A percentile compares a stretch with the other conserved stretches of the same genome.
Evolutionary conservation across 2,329 filamentous ascomycete genomes (phyloP).

Genomic region (Fusarium sp.): DNA sequence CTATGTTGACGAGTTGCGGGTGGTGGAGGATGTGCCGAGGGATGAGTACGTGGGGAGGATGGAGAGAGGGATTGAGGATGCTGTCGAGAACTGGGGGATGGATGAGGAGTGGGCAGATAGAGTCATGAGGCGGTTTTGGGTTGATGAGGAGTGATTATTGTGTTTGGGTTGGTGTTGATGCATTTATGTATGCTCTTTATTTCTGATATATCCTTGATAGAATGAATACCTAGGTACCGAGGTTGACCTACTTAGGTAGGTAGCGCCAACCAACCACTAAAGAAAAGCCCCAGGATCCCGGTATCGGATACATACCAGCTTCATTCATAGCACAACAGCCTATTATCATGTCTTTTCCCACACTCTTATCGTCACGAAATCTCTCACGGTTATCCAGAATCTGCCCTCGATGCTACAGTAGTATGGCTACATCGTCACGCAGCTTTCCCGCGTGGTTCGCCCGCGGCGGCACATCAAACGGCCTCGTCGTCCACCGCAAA

Average conservation of each 20-base stretch:
- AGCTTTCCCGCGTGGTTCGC: conserved; percentile 56
- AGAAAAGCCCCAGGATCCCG: conserved; percentile 6
- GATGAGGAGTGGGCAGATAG: conserved; percentile 64
- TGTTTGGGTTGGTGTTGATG: not conserved
- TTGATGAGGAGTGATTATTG: conserved; percentile 13
- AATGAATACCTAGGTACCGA: too few species aligned
- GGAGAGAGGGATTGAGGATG: conserved; percentile 72
- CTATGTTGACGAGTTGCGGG: conserved; percentile 65
- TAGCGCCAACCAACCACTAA: conserved; percentile 14
- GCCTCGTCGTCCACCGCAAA: conserved; percentile 61
- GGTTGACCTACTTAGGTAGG: too few species aligned
- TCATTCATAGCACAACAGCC: not conserved
- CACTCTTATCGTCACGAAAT: conserved; percentile 3
- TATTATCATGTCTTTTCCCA: conserved; percentile 2
- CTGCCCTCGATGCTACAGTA: conserved; percentile 1
- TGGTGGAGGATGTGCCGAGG: conserved; percentile 55
- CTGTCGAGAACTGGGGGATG: conserved; percentile 62
- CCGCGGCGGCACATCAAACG: conserved; percentile 76
- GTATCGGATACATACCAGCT: too few species aligned
- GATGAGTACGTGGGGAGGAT: conserved; percentile 72
- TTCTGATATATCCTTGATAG: not conserved
- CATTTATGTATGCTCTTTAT: not conserved
- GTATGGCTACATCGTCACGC: conserved; percentile 31
- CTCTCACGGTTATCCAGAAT: conserved; percentile 5
- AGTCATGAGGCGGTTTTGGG: conserved; percentile 63